Evolutionary conservation across 768 basidiomycete genomes (phyloP).

Genomic region (Chalciporus chontae): DNA sequence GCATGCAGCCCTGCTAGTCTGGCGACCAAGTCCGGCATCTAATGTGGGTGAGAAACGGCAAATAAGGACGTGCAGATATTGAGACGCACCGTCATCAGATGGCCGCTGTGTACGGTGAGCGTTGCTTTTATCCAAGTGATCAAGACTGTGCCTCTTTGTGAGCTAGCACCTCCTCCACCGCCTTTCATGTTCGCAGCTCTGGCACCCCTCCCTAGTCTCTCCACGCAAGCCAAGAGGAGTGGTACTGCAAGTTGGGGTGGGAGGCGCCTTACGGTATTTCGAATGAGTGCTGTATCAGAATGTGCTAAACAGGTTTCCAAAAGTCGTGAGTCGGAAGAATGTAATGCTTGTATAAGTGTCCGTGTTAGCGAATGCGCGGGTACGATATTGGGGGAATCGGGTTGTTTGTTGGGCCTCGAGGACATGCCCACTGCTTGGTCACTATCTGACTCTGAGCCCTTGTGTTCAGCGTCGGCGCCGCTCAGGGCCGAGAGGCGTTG

Average conservation of each 20-base stretch:
- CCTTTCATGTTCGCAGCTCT: conserved; percentile 72
- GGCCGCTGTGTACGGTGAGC: conserved; percentile 80
- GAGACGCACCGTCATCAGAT: conserved; percentile 85
- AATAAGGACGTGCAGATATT: conserved; percentile 1
- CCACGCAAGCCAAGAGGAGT: conserved; percentile 83
- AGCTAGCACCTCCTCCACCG: conserved; percentile 74
- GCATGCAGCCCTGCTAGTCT: conserved; percentile 83
- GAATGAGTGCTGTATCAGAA: conserved; percentile 75
- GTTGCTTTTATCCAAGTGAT: conserved; percentile 80
- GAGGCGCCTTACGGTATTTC: conserved; percentile 81
- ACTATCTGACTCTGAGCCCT: conserved; percentile 40
- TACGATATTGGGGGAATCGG: conserved; percentile 38
- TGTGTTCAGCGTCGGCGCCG: conserved; percentile 40
- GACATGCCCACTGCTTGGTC: conserved; percentile 41
- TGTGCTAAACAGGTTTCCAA: conserved; percentile 86
- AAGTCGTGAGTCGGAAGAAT: conserved; percentile 86
- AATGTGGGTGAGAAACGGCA: conserved; percentile 8
- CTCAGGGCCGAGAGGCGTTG: conserved; percentile 80
- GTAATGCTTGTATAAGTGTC: conserved; percentile 92
- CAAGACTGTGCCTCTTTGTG: conserved; percentile 67
- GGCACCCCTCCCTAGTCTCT: conserved; percentile 76
- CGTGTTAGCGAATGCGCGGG: conserved; percentile 88
- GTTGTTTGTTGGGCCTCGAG: conserved; percentile 14
- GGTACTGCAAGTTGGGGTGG: conserved; percentile 86
- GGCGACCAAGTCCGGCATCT: conserved; percentile 92